Percentiles rank a stretch among this genome's conserved stretches.
Conservation (phyloP, 2,329 filamentous ascomycete species). For the Paraconiothyrium brasiliense region DNA sequence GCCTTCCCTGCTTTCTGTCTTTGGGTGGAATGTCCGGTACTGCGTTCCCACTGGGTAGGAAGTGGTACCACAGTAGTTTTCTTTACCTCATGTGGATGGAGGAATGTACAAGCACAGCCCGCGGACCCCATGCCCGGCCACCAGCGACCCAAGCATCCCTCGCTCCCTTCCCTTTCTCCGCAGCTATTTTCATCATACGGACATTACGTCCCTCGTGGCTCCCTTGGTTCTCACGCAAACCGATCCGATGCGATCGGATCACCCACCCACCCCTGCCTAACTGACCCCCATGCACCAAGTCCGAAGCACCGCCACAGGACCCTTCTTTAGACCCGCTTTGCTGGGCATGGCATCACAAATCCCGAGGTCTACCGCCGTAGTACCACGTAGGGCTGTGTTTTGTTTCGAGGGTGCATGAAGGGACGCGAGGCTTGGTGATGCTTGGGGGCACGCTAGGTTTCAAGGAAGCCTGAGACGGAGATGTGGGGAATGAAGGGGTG, state of each 20-base stretch:
- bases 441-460: constrained; percentile 9
- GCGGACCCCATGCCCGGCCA: neutral
- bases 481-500: neutral
- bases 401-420: neutral
- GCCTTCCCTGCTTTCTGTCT: neutral
- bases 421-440: constrained; percentile 3
- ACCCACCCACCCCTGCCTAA: no score
- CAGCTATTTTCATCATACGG: neutral
- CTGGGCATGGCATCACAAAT: no score
- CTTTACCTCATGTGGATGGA: no score
- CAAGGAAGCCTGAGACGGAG: neutral
- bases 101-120: neutral
- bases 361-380: no score
- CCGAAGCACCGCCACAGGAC: constrained; percentile 3
- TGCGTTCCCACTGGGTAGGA: no score
- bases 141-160: neutral
- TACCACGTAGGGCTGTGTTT: neutral
- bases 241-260: no score
- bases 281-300: neutral
- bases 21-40: no score
- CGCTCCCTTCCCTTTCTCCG: neutral
- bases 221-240: neutral
- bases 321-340: neutral
- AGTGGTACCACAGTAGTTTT: no score
- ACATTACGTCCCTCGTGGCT: neutral